phyloP scores from a whole-genome alignment of 2,329 filamentous ascomycete genomes.

The Penicillium sp. region DNA sequence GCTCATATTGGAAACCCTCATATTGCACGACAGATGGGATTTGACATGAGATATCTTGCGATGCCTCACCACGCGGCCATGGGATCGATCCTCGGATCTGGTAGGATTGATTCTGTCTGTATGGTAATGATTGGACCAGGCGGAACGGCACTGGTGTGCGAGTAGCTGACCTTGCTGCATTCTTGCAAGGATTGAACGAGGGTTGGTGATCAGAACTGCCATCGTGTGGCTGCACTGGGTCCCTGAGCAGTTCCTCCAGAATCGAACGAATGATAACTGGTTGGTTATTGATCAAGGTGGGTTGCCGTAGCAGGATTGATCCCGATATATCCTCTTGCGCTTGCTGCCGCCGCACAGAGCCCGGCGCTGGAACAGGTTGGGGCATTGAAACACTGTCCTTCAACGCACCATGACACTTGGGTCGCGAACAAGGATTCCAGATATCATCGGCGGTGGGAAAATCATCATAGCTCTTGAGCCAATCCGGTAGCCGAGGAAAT shows the following conservation, averaged over 20 bases:
- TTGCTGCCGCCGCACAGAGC: neutral
- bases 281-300: neutral
- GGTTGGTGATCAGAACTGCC: neutral
- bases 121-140: conserved; percentile 1
- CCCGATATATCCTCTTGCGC: neutral
- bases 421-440: conserved; percentile 25
- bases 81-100: neutral
- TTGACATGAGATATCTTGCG: neutral
- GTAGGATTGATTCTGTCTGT: neutral
- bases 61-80: neutral
- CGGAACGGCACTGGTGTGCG: neutral
- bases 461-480: conserved; percentile 30
- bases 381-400: neutral
- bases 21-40: neutral
- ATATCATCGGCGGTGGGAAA: conserved; percentile 26
- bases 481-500: conserved; percentile 29
- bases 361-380: neutral
- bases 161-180: neutral
- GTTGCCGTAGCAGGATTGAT: neutral
- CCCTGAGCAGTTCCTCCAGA: conserved; percentile 2
- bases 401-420: conserved; percentile 7
- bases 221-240: neutral
- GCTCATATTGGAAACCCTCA: neutral
- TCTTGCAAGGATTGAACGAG: neutral
- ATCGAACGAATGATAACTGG: conserved; percentile 7